Percentiles rank a stretch among this genome's conserved stretches.
Conservation (phyloP, 768 basidiomycete genomes). For the Dacryopinax spathularia region DNA sequence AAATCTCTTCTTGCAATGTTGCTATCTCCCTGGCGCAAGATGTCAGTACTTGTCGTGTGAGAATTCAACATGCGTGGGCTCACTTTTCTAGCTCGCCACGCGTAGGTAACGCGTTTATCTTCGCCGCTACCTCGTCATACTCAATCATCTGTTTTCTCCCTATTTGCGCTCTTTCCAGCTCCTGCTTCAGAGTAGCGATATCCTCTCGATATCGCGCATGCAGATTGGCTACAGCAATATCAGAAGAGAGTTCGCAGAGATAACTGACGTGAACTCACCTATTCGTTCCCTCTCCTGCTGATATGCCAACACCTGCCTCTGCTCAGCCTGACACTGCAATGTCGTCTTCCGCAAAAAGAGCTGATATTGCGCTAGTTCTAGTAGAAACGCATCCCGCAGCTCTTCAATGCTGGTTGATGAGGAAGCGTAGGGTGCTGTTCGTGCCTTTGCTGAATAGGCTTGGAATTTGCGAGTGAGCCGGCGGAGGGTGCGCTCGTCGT, state of each 20-base stretch:
- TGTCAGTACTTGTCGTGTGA: not conserved
- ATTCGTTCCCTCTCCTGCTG: conserved; percentile 55
- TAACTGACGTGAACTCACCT: conserved; percentile 33
- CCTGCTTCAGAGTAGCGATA: conserved; percentile 62
- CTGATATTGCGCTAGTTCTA: conserved; percentile 66
- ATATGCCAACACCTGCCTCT: conserved; percentile 73
- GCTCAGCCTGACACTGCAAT: conserved; percentile 77
- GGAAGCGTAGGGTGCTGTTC: conserved; percentile 22
- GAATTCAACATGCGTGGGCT: conserved; percentile 16
- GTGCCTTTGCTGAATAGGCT: conserved; percentile 44
- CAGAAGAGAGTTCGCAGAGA: conserved; percentile 4
- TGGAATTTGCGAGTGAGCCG: conserved; percentile 74
- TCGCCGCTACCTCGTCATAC: conserved; percentile 72
- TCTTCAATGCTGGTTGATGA: conserved; percentile 34
- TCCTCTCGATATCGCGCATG: conserved; percentile 45
- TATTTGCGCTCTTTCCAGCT: conserved; percentile 65
- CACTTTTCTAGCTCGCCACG: conserved; percentile 66
- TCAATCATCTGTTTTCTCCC: conserved; percentile 67
- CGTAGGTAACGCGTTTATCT: conserved; percentile 60
- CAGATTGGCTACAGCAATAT: conserved; percentile 5
- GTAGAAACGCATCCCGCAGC: conserved; percentile 61
- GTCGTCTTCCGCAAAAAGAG: conserved; percentile 58
- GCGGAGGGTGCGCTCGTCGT: conserved; percentile 65
- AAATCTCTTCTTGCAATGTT: conserved; percentile 62
- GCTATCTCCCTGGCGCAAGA: conserved; percentile 41